Conservation (phyloP, 768 basidiomycete genomes). For the Gymnopilus junonius region DNA sequence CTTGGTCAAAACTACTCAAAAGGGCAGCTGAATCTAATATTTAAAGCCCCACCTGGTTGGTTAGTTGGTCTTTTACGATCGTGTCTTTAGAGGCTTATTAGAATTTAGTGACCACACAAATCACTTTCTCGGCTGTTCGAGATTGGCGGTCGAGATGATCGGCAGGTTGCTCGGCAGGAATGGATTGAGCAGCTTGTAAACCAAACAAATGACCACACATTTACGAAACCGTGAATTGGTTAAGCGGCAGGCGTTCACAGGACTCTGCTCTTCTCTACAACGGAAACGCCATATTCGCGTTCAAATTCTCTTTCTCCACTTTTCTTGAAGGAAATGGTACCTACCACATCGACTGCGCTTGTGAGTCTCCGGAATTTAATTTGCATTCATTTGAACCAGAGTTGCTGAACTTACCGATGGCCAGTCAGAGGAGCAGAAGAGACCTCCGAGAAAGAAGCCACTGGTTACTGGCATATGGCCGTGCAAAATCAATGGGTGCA, state of each 20-base stretch:
- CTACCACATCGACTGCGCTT: conserved; percentile 1
- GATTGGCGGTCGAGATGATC: neutral
- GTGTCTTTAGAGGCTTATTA: too few relatives aligned
- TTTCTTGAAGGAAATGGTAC: neutral
- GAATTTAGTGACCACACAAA: too few relatives aligned
- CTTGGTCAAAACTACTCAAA: too few relatives aligned
- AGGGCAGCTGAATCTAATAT: too few relatives aligned
- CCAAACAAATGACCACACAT: conserved; percentile 1
- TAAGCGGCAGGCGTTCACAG: neutral
- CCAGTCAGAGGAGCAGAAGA: conserved; percentile 26
- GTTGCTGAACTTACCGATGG: conserved; percentile 11
- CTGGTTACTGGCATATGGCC: conserved; percentile 67
- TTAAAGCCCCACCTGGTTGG: too few relatives aligned
- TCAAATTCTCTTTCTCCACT: neutral
- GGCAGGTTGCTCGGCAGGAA: neutral
- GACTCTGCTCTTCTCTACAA: neutral
- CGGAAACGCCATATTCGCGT: neutral
- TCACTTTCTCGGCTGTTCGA: neutral
- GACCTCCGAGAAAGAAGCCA: conserved; percentile 47
- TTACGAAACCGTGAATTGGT: neutral
- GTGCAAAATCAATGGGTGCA: conserved; percentile 81
- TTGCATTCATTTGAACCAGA: conserved; percentile 7
- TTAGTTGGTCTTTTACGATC: too few relatives aligned
- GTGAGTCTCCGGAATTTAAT: conserved; percentile 19
- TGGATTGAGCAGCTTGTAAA: neutral